Evolutionary conservation across 345 rosid genomes (phyloP).

Genomic region (Brassica juncea): DNA sequence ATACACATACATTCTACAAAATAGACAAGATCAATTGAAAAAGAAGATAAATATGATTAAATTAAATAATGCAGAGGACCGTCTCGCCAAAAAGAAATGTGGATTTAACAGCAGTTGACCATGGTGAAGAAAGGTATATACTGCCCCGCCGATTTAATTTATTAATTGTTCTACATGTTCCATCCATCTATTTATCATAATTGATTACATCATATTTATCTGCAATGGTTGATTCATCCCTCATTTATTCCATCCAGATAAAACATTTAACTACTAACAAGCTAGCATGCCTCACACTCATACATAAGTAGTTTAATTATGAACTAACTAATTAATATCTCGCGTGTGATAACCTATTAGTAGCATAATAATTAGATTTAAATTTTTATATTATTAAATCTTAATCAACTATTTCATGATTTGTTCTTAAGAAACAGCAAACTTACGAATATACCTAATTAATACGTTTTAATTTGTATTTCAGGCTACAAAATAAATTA

Average conservation of each 20-base stretch:
- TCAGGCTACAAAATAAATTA: conserved; percentile 1
- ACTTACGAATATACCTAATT: neutral
- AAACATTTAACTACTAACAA: neutral
- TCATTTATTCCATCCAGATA: neutral
- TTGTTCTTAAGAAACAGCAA: neutral
- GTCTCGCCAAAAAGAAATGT: neutral
- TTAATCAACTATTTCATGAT: neutral
- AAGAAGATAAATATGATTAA: neutral
- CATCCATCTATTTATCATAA: neutral
- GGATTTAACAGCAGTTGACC: neutral
- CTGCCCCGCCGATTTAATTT: neutral
- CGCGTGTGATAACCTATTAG: neutral
- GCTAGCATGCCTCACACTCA: neutral
- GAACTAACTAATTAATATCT: neutral
- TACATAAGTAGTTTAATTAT: neutral
- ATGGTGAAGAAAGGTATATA: conserved; percentile 7
- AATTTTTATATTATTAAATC: too few species aligned
- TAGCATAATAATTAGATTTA: too few species aligned
- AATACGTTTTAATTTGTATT: neutral
- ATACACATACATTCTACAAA: neutral
- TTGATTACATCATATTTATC: neutral
- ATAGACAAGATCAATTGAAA: neutral
- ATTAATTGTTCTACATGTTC: neutral
- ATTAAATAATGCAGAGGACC: conserved; percentile 18
- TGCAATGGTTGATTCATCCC: neutral